A percentile compares a stretch with the other conserved stretches of the same genome.
These are phyloP conservation scores for Neoboletus magnificus DNA, from an alignment of 768 basidiomycete species.

Conservation along the genomic window DNA sequence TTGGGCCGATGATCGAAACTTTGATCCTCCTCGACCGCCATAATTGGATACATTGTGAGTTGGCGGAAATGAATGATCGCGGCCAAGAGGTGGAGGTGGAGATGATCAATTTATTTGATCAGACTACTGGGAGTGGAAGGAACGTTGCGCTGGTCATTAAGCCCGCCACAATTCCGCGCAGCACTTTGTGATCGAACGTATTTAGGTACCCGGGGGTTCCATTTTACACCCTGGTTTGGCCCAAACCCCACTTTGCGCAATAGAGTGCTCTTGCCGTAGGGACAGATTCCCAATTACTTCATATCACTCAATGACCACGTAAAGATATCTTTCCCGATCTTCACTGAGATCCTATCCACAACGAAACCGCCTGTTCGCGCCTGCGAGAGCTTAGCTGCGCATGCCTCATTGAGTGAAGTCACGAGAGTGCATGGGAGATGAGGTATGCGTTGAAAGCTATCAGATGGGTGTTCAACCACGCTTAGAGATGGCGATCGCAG, in stretches of 20 bases:
- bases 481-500: background rate
- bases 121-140: slow-evolving; percentile 65
- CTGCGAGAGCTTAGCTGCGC: slow-evolving; percentile 39
- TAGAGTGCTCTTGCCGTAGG: slow-evolving; percentile 3
- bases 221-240: background rate
- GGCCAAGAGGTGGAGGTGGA: slow-evolving; percentile 36
- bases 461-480: slow-evolving; percentile 6
- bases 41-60: slow-evolving; percentile 49
- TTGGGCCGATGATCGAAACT: slow-evolving; percentile 68
- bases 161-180: slow-evolving; percentile 24
- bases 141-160: slow-evolving; percentile 63
- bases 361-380: slow-evolving; percentile 49
- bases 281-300: slow-evolving; percentile 8
- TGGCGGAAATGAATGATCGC: slow-evolving; percentile 24
- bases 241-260: slow-evolving; percentile 6
- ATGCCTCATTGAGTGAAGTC: slow-evolving; percentile 46
- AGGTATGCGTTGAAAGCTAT: slow-evolving; percentile 46
- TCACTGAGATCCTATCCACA: slow-evolving; percentile 53
- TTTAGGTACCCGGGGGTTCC: slow-evolving; percentile 5
- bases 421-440: slow-evolving; percentile 50
- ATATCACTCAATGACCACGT: slow-evolving; percentile 40
- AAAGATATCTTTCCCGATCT: slow-evolving; percentile 65
- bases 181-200: background rate
- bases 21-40: slow-evolving; percentile 61
- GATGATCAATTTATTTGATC: slow-evolving; percentile 69